Conservation (phyloP, 2,329 filamentous ascomycete species). For the Cercospora sojina region DNA sequence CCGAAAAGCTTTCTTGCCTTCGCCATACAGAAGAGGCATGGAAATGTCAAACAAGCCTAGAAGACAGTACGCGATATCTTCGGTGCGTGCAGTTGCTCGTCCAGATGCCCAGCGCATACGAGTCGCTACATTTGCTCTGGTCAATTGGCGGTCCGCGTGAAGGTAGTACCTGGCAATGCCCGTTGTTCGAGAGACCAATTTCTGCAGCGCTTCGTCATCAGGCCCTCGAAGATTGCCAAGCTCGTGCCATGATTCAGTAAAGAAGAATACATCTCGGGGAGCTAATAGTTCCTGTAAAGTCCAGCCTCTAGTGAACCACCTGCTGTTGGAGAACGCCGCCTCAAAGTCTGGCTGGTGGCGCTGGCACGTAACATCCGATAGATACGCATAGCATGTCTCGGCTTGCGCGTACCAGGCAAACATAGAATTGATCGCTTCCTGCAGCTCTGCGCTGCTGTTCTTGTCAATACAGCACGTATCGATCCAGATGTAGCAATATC, state of each 20-base stretch:
- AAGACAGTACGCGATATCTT: constrained; percentile 23
- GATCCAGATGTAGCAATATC: neutral
- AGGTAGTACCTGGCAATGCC: neutral
- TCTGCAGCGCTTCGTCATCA: neutral
- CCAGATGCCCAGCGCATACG: constrained; percentile 25
- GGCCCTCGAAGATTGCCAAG: neutral
- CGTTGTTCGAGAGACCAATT: neutral
- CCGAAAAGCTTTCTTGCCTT: constrained; percentile 15
- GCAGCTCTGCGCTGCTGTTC: neutral
- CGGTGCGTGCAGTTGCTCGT: constrained; percentile 15
- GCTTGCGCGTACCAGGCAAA: neutral
- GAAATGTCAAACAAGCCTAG: constrained; percentile 43
- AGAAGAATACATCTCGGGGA: neutral
- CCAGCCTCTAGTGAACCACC: neutral
- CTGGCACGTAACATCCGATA: neutral
- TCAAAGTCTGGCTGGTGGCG: neutral
- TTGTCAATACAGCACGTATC: neutral
- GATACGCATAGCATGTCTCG: neutral
- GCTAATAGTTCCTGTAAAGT: neutral
- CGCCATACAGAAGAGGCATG: constrained; percentile 48
- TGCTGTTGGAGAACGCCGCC: neutral
- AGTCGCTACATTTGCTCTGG: constrained; percentile 2
- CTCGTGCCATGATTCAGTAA: neutral
- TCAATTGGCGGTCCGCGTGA: neutral
- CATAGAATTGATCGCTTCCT: neutral